Conservation (phyloP, 371 early-diverging fungal species). For the Zancudomyces culisetae region DNA sequence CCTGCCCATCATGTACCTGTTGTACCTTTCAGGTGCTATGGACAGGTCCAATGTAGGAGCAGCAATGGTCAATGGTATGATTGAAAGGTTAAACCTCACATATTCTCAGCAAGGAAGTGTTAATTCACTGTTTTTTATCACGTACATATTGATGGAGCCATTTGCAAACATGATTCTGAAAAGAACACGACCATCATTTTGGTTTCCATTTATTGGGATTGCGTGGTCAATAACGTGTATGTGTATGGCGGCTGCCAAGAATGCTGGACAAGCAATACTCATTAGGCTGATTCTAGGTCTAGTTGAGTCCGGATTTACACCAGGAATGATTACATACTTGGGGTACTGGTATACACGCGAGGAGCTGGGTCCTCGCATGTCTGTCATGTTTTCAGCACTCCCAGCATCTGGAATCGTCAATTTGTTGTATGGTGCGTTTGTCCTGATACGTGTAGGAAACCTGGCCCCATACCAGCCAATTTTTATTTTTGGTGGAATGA, state of each 20-base stretch:
- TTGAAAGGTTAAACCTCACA: constrained; percentile 9
- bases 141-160: constrained; percentile 14
- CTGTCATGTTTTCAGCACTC: constrained; percentile 24
- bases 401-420: constrained; percentile 28
- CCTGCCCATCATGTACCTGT: constrained; percentile 42
- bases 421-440: constrained; percentile 21
- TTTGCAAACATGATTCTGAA: constrained; percentile 38
- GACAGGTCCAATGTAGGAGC: constrained; percentile 57
- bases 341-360: constrained; percentile 30
- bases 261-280: constrained; percentile 12
- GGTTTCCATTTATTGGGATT: constrained; percentile 49
- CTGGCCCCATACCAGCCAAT: constrained; percentile 14
- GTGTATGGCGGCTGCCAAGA: constrained; percentile 20
- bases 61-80: constrained; percentile 14
- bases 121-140: background rate
- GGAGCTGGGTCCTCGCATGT: constrained; percentile 22
- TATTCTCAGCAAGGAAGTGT: background rate
- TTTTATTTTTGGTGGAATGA: constrained; percentile 10
- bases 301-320: constrained; percentile 41
- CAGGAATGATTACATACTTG: constrained; percentile 31
- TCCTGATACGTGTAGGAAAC: constrained; percentile 10
- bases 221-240: constrained; percentile 32
- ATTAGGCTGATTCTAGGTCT: constrained; percentile 41
- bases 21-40: constrained; percentile 50
- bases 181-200: constrained; percentile 32